These are phyloP conservation scores for Fagopyrum esculentum DNA, from an alignment of 148 eudicot genomes.

Conservation along the genomic window DNA sequence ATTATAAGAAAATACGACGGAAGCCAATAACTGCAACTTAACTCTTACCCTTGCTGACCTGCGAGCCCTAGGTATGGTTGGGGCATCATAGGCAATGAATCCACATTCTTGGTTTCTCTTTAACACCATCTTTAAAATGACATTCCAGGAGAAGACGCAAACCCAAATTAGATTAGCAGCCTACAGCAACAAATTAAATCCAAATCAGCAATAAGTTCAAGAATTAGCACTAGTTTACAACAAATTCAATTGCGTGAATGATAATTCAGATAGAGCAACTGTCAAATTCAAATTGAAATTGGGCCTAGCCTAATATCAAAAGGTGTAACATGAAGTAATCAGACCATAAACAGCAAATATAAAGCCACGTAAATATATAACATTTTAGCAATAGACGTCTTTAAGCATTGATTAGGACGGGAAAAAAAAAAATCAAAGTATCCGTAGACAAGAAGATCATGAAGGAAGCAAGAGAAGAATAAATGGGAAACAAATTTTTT, in stretches of 20 bases:
- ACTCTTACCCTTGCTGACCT: slow-evolving; percentile 79
- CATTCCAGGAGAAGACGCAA: slow-evolving; percentile 30
- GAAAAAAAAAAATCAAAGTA: not conserved
- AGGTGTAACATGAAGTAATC: not conserved
- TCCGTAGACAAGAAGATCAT: not conserved
- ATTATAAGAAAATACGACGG: not conserved
- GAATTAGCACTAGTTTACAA: not conserved
- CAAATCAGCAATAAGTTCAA: not conserved
- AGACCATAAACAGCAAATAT: not conserved
- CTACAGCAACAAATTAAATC: not conserved
- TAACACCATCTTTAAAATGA: slow-evolving; percentile 59
- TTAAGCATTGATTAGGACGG: not conserved
- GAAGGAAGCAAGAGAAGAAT: not conserved
- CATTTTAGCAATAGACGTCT: not conserved
- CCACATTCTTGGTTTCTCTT: slow-evolving; percentile 57
- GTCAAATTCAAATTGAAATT: not conserved
- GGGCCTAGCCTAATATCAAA: not conserved
- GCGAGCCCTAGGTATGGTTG: slow-evolving; percentile 84
- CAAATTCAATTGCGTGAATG: not conserved
- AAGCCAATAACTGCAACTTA: not conserved
- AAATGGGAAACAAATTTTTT: not conserved
- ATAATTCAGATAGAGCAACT: not conserved
- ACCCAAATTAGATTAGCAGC: slow-evolving; percentile 2
- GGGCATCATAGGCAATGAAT: slow-evolving; percentile 43
- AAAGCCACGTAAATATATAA: not conserved